Evolutionary conservation across 2,329 filamentous ascomycete species (phyloP), one percentile per base, ranked within the genome.

Genomic region (Amauroascus niger): DNA sequence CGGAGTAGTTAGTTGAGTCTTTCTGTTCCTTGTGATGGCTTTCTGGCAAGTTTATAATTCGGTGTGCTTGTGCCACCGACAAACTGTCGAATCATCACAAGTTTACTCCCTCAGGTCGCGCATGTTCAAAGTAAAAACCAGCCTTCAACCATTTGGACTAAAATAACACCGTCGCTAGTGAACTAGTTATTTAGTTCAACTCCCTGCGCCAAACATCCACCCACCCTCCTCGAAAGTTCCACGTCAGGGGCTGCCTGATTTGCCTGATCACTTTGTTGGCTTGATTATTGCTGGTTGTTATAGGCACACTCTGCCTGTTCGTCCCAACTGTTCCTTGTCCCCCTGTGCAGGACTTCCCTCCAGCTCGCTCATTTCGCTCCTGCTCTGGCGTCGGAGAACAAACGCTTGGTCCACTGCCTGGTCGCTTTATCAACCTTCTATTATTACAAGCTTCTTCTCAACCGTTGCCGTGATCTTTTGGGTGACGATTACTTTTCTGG

Each of bases 211-310:
- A 30, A 4, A 30, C 22, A 18, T 32, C 48, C 48, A 50, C 48
- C 24, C 48, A 41, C 48, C n/a, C 32, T 32, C 26, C 14, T 30
- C 16, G n/a, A 50, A 50, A 50, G 14, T 43, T 41, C 48, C 35
- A 41, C 37, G 37, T 43, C 48, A 50, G 48, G 48, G 48, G 48
- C 14, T 43, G 20, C 20, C 24, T 49, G 33, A 40, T 28, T 50
- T 43, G 37, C 35, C 9, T 20, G 37, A 28, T 28, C 16, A 28
- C n/a, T n/a, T 40, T 22, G 45, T n/a, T 22, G 30, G 26, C 16
- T 24, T 30, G 6, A 32, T 30, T n/a, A 24, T 9, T 14, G 26
- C n/a, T 22, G 16, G 30, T 32, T 49, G 16, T 37, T 50, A 18
- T 43, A 43, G 35, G 24, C 16, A 30, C 35, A 28, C 28, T 9